These are phyloP conservation scores for Diutina rugosa DNA, from an alignment of 1,139 yeast species.

Conservation along the genomic window DNA sequence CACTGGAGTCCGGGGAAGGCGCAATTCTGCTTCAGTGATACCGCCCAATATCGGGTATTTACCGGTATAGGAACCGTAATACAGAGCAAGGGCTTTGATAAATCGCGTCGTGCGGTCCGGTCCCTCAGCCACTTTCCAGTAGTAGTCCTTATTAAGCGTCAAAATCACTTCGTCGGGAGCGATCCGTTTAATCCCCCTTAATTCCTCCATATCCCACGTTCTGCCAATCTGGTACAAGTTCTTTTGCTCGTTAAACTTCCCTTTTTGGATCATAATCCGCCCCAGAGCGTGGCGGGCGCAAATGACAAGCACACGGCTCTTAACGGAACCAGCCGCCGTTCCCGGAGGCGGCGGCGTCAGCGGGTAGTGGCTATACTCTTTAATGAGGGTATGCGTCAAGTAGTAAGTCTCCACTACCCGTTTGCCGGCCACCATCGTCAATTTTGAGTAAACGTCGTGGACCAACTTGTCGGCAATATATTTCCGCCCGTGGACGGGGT, in stretches of 20 bases:
- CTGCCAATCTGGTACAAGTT: conserved; percentile 79
- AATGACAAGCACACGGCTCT: conserved; percentile 26
- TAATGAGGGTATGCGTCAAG: conserved; percentile 24
- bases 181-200: conserved; percentile 40
- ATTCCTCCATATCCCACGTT: conserved; percentile 79
- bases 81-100: conserved; percentile 46
- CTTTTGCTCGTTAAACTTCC: conserved; percentile 62
- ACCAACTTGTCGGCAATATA: conserved; percentile 19
- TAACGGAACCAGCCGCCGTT: conserved; percentile 22
- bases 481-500: background rate
- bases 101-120: conserved; percentile 49
- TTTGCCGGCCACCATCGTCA: conserved; percentile 15
- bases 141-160: conserved; percentile 65
- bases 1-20: conserved; percentile 12
- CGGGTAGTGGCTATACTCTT: conserved; percentile 27
- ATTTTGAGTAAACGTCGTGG: conserved; percentile 29
- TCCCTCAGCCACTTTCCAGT: conserved; percentile 69
- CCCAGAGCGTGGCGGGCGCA: conserved; percentile 35
- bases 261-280: conserved; percentile 69
- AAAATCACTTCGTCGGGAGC: conserved; percentile 47
- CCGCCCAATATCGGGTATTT: conserved; percentile 47
- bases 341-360: conserved; percentile 27
- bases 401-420: conserved; percentile 21
- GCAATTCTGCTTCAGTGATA: conserved; percentile 21
- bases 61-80: conserved; percentile 57